Conservation (phyloP, 352 stramenopile genomes). For the Lagenidium giganteum region DNA sequence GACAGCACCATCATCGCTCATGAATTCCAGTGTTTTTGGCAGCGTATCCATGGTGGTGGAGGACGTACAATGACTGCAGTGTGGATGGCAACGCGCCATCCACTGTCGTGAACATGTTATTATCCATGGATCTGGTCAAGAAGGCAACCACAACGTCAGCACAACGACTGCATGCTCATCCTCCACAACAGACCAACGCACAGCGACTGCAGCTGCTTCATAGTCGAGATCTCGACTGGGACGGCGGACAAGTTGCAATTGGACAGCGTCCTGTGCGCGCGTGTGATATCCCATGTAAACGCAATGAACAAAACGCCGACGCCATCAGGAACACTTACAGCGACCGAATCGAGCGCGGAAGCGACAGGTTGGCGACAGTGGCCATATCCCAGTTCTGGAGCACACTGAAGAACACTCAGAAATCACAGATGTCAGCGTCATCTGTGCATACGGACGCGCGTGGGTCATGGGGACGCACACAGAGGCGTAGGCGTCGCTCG, state of each 20-base stretch:
- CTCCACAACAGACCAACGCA: conserved; percentile 11
- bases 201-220: conserved; percentile 40
- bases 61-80: too few relatives aligned
- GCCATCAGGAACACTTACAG: conserved; percentile 37
- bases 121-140: too few relatives aligned
- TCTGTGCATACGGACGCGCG: conserved; percentile 43
- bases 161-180: too few relatives aligned
- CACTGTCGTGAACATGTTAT: too few relatives aligned
- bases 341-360: conserved; percentile 41
- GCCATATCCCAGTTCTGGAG: conserved; percentile 64
- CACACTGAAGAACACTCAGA: conserved; percentile 17
- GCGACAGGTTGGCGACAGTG: conserved; percentile 26
- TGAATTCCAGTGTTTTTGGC: too few relatives aligned
- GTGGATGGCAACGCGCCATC: too few relatives aligned
- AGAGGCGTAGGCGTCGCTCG: conserved; percentile 39
- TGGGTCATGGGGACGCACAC: conserved; percentile 46
- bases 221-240: conserved; percentile 30
- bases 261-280: conserved; percentile 24
- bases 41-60: too few relatives aligned
- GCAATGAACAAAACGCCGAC: neutral
- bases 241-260: conserved; percentile 41
- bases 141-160: neutral
- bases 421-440: conserved; percentile 1
- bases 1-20: neutral
- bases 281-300: neutral